Percentiles rank a stretch among this genome's conserved stretches.
Evolutionary conservation across 2,329 filamentous ascomycete species (phyloP).

Genomic region (Exutisphaerella laricina): DNA sequence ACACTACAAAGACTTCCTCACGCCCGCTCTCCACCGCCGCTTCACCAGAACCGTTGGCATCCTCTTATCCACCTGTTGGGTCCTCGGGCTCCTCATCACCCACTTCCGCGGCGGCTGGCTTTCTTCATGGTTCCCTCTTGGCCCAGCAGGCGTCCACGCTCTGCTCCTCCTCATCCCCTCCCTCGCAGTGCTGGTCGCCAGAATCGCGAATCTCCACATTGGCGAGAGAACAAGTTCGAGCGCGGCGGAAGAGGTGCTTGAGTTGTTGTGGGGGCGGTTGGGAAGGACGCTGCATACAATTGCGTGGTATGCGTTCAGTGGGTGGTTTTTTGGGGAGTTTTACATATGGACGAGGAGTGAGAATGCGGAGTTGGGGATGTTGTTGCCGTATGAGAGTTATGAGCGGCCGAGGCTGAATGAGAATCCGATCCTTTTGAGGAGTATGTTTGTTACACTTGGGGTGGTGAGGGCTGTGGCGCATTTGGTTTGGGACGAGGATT

Average conservation of each 20-base stretch:
- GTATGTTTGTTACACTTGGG: constrained; percentile 63
- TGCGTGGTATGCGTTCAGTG: constrained; percentile 71
- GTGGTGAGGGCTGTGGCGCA: constrained; percentile 65
- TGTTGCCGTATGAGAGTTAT: constrained; percentile 59
- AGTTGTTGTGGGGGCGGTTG: constrained; percentile 36
- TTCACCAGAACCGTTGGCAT: constrained; percentile 73
- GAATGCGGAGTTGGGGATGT: constrained; percentile 61
- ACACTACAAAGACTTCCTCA: constrained; percentile 82
- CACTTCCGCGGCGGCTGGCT: constrained; percentile 60
- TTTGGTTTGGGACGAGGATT: constrained; percentile 67
- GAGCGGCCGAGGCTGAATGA: constrained; percentile 79
- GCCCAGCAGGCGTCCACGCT: constrained; percentile 67
- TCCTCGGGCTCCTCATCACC: constrained; percentile 64
- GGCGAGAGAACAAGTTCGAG: constrained; percentile 60
- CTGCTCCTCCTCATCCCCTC: constrained; percentile 69
- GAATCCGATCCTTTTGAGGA: constrained; percentile 72
- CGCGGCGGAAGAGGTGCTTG: constrained; percentile 57
- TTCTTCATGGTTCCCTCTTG: constrained; percentile 75
- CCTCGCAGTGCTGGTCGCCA: constrained; percentile 74
- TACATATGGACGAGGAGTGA: constrained; percentile 65
- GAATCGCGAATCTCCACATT: constrained; percentile 52
- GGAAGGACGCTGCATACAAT: constrained; percentile 45
- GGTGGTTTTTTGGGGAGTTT: constrained; percentile 71
- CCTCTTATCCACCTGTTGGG: constrained; percentile 65
- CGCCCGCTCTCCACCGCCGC: constrained; percentile 77